These are phyloP conservation scores for Colletotrichum falcatum DNA, from an alignment of 2,329 filamentous ascomycete genomes.

Conservation along the genomic window DNA sequence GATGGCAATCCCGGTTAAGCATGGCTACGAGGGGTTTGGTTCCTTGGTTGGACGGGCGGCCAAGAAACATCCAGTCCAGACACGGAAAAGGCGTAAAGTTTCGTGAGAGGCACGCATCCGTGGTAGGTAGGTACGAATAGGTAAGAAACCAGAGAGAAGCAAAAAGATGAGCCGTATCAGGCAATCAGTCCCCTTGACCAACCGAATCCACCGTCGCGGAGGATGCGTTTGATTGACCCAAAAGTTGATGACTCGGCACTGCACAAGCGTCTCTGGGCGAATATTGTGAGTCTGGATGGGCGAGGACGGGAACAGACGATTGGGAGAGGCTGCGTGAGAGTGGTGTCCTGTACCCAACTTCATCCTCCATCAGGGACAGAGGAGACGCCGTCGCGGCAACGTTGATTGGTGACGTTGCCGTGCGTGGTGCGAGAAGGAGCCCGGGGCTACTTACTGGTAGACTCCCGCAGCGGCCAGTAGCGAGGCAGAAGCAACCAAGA, in stretches of 20 bases:
- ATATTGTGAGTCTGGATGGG: background rate
- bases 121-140: too few species aligned
- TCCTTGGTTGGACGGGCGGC: slow-evolving; percentile 16
- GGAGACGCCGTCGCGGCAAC: background rate
- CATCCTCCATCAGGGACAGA: background rate
- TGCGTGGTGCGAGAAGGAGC: slow-evolving; percentile 7
- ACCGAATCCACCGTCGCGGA: slow-evolving; percentile 29
- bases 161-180: slow-evolving; percentile 14
- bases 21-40: slow-evolving; percentile 3
- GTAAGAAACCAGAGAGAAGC: background rate
- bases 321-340: slow-evolving; percentile 16
- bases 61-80: slow-evolving; percentile 27
- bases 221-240: slow-evolving; percentile 22
- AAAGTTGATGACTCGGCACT: slow-evolving; percentile 19
- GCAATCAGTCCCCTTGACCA: slow-evolving; percentile 22
- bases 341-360: background rate
- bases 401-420: background rate
- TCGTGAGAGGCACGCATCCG: background rate
- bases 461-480: slow-evolving; percentile 8
- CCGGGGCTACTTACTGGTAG: background rate
- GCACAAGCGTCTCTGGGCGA: background rate
- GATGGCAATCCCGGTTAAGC: slow-evolving; percentile 35
- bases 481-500: slow-evolving; percentile 29
- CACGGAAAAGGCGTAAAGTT: background rate
- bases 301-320: slow-evolving; percentile 5